phyloP scores from a whole-genome alignment of 2,329 filamentous ascomycete species.

The Pyricularia sp. region DNA sequence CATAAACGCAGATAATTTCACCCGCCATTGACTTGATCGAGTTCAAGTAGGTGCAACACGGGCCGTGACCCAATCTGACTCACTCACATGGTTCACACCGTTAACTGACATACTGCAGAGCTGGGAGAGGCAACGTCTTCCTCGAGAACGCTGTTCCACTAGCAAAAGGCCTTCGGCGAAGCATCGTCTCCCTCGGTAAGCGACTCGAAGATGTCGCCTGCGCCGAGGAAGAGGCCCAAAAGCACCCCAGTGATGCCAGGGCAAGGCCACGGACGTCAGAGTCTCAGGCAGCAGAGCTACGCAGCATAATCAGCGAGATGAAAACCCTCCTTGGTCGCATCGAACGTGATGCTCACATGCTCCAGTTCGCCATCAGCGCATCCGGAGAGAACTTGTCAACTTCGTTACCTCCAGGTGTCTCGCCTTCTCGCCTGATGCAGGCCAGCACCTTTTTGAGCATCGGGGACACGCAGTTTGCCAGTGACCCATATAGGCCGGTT shows the following conservation, averaged over 20 bases:
- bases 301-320: slow-evolving; percentile 60
- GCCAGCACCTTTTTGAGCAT: slow-evolving; percentile 83
- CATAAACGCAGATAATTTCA: slow-evolving; percentile 54
- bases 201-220: slow-evolving; percentile 58
- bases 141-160: slow-evolving; percentile 76
- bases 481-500: slow-evolving; percentile 47
- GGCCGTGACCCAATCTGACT: not conserved
- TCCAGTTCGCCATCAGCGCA: slow-evolving; percentile 88
- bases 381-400: slow-evolving; percentile 81
- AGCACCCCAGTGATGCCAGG: slow-evolving; percentile 19
- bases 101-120: slow-evolving; percentile 17
- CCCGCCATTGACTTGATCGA: slow-evolving; percentile 88
- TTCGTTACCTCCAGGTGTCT: slow-evolving; percentile 67
- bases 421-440: slow-evolving; percentile 79
- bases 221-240: slow-evolving; percentile 40
- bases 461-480: slow-evolving; percentile 71
- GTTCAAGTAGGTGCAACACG: slow-evolving; percentile 48
- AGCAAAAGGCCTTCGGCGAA: slow-evolving; percentile 69
- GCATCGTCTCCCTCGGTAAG: slow-evolving; percentile 68
- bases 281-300: slow-evolving; percentile 50
- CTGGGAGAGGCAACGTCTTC: slow-evolving; percentile 38
- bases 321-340: slow-evolving; percentile 63
- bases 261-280: slow-evolving; percentile 35
- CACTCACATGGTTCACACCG: not conserved
- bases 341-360: slow-evolving; percentile 79